Percentiles rank a stretch among this genome's conserved stretches.
Conservation (phyloP, 2,329 filamentous ascomycete genomes). For the Beauveria pseudobassiana region DNA sequence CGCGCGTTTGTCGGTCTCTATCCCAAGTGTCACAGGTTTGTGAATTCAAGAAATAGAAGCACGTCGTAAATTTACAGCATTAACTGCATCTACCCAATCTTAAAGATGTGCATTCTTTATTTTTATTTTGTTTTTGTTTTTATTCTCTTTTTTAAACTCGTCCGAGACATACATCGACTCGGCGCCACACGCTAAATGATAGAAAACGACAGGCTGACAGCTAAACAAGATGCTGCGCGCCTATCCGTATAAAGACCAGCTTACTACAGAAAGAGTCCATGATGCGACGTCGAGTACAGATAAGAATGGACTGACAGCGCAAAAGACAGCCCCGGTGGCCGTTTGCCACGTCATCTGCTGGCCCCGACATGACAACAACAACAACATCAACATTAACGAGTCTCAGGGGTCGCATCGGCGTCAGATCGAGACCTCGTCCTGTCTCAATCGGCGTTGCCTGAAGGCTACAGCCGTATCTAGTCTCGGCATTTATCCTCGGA, state of each 20-base stretch:
- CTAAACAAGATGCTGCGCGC: background rate
- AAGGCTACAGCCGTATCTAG: too few species aligned
- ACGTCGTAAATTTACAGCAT: background rate
- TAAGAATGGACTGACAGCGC: background rate
- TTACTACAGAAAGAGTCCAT: background rate
- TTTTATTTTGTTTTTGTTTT: background rate
- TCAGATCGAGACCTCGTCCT: background rate
- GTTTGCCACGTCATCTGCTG: background rate
- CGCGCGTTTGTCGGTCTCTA: too few species aligned
- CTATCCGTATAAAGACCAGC: background rate
- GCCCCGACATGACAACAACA: too few species aligned
- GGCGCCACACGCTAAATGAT: background rate
- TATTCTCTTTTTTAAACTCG: background rate
- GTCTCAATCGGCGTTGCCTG: background rate
- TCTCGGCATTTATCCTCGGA: background rate
- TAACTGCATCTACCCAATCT: background rate
- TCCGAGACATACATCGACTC: conserved; percentile 9
- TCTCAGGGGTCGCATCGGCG: background rate
- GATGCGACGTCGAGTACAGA: background rate
- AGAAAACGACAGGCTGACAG: background rate
- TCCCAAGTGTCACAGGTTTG: too few species aligned
- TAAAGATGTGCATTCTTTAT: background rate
- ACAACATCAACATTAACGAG: background rate
- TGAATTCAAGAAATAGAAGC: background rate
- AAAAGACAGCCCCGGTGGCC: background rate